These are phyloP conservation scores for Candida yuanshanica DNA, from an alignment of 805 yeast genomes.

Conservation along the genomic window DNA sequence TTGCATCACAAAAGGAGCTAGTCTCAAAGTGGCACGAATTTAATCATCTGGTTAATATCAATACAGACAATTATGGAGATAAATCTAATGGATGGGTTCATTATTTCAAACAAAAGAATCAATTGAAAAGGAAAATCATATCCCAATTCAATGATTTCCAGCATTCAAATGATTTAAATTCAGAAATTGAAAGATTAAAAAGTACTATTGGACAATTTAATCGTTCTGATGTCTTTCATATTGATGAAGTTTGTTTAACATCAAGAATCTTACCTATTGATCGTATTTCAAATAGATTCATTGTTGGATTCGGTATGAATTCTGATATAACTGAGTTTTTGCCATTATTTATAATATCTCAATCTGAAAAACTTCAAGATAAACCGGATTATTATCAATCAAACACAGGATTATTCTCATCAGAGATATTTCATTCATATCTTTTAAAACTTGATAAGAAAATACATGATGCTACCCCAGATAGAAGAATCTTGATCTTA, in stretches of 20 bases:
- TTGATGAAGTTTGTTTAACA: constrained; percentile 30
- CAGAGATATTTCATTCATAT: constrained; percentile 20
- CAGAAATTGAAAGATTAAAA: constrained; percentile 18
- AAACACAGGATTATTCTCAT: constrained; percentile 12
- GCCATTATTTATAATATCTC: constrained; percentile 14
- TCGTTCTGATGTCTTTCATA: constrained; percentile 27
- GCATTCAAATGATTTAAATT: constrained; percentile 1
- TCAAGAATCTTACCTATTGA: constrained; percentile 18
- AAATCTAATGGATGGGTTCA: constrained; percentile 38
- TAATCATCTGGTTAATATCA: constrained; percentile 11
- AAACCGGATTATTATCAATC: constrained; percentile 9
- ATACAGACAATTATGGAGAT: not conserved
- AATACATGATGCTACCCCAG: constrained; percentile 5
- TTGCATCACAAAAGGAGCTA: constrained; percentile 26
- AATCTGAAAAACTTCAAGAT: not conserved
- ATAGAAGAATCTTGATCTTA: constrained; percentile 23
- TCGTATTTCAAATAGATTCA: constrained; percentile 6
- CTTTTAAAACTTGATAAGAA: constrained; percentile 12
- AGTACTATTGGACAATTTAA: constrained; percentile 12
- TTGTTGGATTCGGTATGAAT: constrained; percentile 18
- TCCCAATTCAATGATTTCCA: constrained; percentile 15
- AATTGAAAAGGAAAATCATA: constrained; percentile 25
- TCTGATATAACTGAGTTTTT: constrained; percentile 16
- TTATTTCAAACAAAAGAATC: constrained; percentile 31
- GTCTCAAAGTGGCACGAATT: constrained; percentile 24